phyloP scores from a whole-genome alignment of 2,329 filamentous ascomycete species.

The Stenocarpella maydis region DNA sequence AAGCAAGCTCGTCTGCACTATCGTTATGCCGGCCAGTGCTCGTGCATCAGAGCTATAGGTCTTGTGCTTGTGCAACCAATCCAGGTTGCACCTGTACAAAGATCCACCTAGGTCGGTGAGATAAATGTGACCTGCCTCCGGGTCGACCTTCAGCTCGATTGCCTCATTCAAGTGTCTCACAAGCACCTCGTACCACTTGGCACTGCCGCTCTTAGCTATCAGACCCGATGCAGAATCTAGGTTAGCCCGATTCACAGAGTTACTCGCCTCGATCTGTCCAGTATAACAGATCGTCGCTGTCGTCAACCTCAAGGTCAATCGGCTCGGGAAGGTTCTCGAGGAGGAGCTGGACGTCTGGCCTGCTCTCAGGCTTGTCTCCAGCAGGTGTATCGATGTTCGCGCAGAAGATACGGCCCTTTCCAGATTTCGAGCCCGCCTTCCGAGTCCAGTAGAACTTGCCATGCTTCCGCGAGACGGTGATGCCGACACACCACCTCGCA shows the following conservation, averaged over 20 bases:
- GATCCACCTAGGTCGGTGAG: constrained; percentile 35
- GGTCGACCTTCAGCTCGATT: constrained; percentile 36
- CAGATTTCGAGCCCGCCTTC: constrained; percentile 62
- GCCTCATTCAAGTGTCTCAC: constrained; percentile 34
- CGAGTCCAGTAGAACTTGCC: constrained; percentile 67
- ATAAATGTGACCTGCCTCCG: constrained; percentile 22
- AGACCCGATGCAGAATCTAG: constrained; percentile 30
- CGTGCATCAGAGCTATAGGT: constrained; percentile 28
- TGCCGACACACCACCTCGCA: constrained; percentile 62
- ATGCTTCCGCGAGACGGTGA: constrained; percentile 53
- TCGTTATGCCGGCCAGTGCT: constrained; percentile 20
- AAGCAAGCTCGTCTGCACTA: not conserved
- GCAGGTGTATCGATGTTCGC: constrained; percentile 52
- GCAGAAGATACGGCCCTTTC: constrained; percentile 60
- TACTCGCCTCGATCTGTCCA: constrained; percentile 70
- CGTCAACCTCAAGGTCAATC: constrained; percentile 65
- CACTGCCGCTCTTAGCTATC: not conserved
- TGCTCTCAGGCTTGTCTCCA: constrained; percentile 39
- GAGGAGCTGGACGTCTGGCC: constrained; percentile 53
- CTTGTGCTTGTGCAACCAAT: constrained; percentile 32
- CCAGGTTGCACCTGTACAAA: constrained; percentile 29
- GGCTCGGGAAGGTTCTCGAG: constrained; percentile 58
- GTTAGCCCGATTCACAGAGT: constrained; percentile 56
- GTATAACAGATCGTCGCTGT: constrained; percentile 54
- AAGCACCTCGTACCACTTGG: constrained; percentile 34